phyloP scores from a whole-genome alignment of 352 stramenopile species.

The Phytophthora foliorum region DNA sequence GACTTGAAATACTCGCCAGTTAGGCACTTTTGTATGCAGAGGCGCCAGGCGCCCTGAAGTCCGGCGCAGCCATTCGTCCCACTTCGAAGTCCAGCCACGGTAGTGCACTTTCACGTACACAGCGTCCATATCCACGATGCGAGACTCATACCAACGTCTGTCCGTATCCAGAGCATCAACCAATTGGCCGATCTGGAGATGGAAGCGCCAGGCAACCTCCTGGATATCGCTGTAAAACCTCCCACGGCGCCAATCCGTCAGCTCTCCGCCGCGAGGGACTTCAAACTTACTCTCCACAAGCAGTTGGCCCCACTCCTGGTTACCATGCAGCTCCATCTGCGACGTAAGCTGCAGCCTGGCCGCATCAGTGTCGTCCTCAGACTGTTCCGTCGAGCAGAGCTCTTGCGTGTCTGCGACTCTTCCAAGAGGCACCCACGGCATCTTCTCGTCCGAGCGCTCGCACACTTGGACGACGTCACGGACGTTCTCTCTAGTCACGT shows the following conservation, averaged over 20 bases:
- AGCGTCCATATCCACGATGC: conserved; percentile 55
- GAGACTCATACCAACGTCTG: conserved; percentile 81
- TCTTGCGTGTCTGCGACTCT: neutral
- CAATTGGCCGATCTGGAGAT: conserved; percentile 64
- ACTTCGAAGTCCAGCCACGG: conserved; percentile 96
- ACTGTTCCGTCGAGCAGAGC: neutral
- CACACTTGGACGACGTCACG: conserved; percentile 54
- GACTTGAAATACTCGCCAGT: conserved; percentile 76
- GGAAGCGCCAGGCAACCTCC: conserved; percentile 65
- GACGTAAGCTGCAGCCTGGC: conserved; percentile 52
- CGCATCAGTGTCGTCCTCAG: conserved; percentile 1
- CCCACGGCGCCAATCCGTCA: conserved; percentile 53
- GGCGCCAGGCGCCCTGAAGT: conserved; percentile 91
- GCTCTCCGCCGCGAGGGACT: neutral
- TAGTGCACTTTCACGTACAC: conserved; percentile 95
- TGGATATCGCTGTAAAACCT: conserved; percentile 63
- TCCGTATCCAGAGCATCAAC: conserved; percentile 79
- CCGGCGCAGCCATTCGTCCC: conserved; percentile 96
- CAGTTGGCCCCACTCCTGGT: conserved; percentile 53
- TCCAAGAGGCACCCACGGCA: conserved; percentile 51
- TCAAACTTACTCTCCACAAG: conserved; percentile 61
- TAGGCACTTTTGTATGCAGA: conserved; percentile 86
- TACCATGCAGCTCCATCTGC: conserved; percentile 35
- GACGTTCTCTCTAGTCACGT: conserved; percentile 38
- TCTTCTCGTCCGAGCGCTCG: conserved; percentile 40